Percentiles rank a stretch among this genome's conserved stretches.
phyloP scores from a whole-genome alignment of 2,329 filamentous ascomycete species.

The Tolypocladium album region DNA sequence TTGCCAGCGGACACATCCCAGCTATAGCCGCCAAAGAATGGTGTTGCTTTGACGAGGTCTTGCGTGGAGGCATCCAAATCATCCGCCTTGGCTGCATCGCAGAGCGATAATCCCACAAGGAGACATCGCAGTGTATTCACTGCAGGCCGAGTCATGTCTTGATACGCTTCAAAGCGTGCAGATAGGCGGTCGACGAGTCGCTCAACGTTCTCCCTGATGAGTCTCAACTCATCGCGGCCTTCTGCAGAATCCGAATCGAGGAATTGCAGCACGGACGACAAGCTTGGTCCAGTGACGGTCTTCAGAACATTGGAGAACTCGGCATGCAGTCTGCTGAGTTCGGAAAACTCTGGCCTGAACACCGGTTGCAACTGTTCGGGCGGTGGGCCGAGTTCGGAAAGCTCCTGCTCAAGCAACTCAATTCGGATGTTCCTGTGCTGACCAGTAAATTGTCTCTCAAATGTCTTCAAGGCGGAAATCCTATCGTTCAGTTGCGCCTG shows the following conservation, averaged over 20 bases:
- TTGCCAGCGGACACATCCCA: conserved; percentile 13
- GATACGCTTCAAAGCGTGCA: conserved; percentile 64
- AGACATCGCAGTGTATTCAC: conserved; percentile 72
- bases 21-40: conserved; percentile 43
- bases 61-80: conserved; percentile 22
- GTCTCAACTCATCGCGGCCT: conserved; percentile 28
- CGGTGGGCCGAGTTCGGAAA: conserved; percentile 52
- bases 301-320: conserved; percentile 73
- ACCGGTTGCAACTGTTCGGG: conserved; percentile 55
- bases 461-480: conserved; percentile 49
- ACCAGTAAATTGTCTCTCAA: conserved; percentile 58
- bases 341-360: conserved; percentile 58
- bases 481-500: conserved; percentile 43
- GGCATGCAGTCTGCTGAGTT: conserved; percentile 63
- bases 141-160: conserved; percentile 71
- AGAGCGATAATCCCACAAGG: conserved; percentile 61
- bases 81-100: conserved; percentile 31
- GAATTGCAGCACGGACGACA: conserved; percentile 22
- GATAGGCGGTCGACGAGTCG: conserved; percentile 62
- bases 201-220: conserved; percentile 46
- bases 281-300: conserved; percentile 40
- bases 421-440: conserved; percentile 58
- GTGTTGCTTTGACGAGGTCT: conserved; percentile 34
- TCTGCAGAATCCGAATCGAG: conserved; percentile 11
- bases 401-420: conserved; percentile 49